Evolutionary conservation across 495 filamentous ascomycete species (phyloP).

Genomic region (Talaromyces adpressus): DNA sequence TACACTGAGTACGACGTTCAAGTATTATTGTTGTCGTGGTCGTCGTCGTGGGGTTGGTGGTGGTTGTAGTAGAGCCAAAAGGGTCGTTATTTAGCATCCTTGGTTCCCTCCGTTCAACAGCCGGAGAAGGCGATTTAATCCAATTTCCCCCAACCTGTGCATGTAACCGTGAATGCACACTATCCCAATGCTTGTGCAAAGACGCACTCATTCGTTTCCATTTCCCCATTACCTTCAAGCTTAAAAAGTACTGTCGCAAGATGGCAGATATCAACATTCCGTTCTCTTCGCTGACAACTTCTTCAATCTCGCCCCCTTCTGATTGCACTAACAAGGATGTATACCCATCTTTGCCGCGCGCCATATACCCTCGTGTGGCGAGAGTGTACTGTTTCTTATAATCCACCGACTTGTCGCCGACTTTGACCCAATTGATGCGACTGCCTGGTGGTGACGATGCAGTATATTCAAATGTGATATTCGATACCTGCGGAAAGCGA

Average conservation of each 20-base stretch:
- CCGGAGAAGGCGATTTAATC: slow-evolving; percentile 25
- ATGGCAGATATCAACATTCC: slow-evolving; percentile 79
- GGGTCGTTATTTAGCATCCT: slow-evolving; percentile 18
- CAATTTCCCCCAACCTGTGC: slow-evolving; percentile 19
- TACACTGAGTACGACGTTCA: neutral
- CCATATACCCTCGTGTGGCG: slow-evolving; percentile 80
- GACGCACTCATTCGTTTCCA: slow-evolving; percentile 61
- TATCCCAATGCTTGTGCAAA: slow-evolving; percentile 54
- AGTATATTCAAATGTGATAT: slow-evolving; percentile 67
- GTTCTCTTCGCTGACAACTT: slow-evolving; percentile 76
- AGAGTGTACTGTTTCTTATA: slow-evolving; percentile 54
- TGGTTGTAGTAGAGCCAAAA: neutral
- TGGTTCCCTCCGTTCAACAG: slow-evolving; percentile 17
- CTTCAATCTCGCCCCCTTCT: slow-evolving; percentile 66
- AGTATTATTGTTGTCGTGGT: neutral
- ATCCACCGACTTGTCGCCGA: slow-evolving; percentile 54
- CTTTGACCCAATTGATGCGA: slow-evolving; percentile 54
- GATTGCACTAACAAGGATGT: slow-evolving; percentile 58
- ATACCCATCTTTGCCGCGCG: slow-evolving; percentile 80
- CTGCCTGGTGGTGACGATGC: slow-evolving; percentile 48
- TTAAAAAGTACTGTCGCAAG: slow-evolving; percentile 83
- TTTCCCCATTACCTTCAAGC: slow-evolving; percentile 65
- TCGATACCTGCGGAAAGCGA: slow-evolving; percentile 67
- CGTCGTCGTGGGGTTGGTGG: neutral
- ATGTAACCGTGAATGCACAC: slow-evolving; percentile 50